Conservation (phyloP, 345 rosid genomes). For the Clarkia xantiana region DNA sequence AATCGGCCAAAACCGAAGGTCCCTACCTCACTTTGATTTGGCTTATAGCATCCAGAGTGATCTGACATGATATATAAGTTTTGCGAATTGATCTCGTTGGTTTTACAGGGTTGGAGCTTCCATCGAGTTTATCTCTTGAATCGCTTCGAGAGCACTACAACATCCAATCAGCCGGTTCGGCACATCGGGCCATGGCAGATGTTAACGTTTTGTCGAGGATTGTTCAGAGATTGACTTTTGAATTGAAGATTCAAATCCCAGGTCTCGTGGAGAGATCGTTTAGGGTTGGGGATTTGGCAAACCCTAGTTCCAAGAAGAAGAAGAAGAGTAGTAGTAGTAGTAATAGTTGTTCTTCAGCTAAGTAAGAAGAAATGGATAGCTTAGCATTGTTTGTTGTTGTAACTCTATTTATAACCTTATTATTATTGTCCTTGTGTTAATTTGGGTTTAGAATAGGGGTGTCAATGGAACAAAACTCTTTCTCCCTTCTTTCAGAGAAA, state of each 20-base stretch:
- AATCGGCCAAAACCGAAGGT: constrained; percentile 45
- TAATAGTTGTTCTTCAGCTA: not conserved
- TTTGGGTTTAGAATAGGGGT: too few relatives aligned
- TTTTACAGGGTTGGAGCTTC: constrained; percentile 9
- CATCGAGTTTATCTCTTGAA: constrained; percentile 26
- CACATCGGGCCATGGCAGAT: constrained; percentile 87
- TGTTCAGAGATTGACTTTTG: constrained; percentile 53
- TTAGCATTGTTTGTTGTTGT: not conserved
- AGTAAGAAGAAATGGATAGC: not conserved
- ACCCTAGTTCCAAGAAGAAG: constrained; percentile 18
- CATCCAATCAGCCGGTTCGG: constrained; percentile 34
- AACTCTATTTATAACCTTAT: too few relatives aligned
- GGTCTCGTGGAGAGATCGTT: constrained; percentile 36
- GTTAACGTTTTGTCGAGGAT: constrained; percentile 43
- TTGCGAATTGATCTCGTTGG: too few relatives aligned
- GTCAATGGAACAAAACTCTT: too few relatives aligned
- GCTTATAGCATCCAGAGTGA: not conserved
- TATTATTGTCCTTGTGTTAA: too few relatives aligned
- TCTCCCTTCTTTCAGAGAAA: too few relatives aligned
- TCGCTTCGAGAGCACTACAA: constrained; percentile 30
- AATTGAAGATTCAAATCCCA: constrained; percentile 36
- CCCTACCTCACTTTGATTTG: constrained; percentile 7
- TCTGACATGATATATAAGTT: too few relatives aligned
- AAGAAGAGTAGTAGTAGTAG: constrained; percentile 26
- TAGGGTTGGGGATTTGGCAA: constrained; percentile 21